Evolutionary conservation across 495 filamentous ascomycete genomes (phyloP).

Genomic region (Penicillium lividum): DNA sequence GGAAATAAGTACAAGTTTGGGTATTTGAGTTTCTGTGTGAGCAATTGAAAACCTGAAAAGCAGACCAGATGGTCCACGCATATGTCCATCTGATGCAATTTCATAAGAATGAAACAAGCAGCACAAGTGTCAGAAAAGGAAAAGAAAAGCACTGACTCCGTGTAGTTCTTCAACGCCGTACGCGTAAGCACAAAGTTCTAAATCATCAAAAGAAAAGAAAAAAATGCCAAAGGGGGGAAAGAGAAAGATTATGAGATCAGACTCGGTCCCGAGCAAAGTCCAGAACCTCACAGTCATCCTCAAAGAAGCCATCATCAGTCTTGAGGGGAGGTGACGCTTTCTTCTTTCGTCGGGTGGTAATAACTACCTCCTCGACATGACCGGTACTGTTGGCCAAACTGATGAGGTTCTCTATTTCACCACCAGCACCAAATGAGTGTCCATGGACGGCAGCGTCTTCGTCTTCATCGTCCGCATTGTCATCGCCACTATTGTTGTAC

Average conservation of each 20-base stretch:
- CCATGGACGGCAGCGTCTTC: constrained; percentile 39
- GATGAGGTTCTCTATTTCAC: constrained; percentile 54
- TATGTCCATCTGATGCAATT: constrained; percentile 22
- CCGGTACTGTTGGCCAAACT: constrained; percentile 59
- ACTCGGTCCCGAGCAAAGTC: constrained; percentile 88
- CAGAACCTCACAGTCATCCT: constrained; percentile 90
- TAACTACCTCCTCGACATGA: constrained; percentile 74
- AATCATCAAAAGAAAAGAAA: constrained; percentile 16
- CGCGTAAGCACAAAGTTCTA: constrained; percentile 21
- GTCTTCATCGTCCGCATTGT: constrained; percentile 45
- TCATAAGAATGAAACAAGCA: constrained; percentile 15
- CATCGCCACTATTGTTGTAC: constrained; percentile 47
- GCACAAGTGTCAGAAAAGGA: constrained; percentile 4
- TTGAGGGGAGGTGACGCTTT: constrained; percentile 40
- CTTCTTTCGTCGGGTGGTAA: constrained; percentile 74
- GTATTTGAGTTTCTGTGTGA: constrained; percentile 29
- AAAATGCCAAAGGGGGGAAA: constrained; percentile 2
- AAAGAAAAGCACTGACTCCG: constrained; percentile 17
- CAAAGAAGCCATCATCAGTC: constrained; percentile 84
- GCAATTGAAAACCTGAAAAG: constrained; percentile 10
- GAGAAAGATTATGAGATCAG: constrained; percentile 37
- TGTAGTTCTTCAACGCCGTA: constrained; percentile 22
- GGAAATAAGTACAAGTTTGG: constrained; percentile 20
- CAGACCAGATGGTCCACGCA: too few relatives aligned
- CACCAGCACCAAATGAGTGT: constrained; percentile 37